Base-by-base conservation (phyloP, 2,329 filamentous ascomycete species). In the Claviceps sp. region DNA sequence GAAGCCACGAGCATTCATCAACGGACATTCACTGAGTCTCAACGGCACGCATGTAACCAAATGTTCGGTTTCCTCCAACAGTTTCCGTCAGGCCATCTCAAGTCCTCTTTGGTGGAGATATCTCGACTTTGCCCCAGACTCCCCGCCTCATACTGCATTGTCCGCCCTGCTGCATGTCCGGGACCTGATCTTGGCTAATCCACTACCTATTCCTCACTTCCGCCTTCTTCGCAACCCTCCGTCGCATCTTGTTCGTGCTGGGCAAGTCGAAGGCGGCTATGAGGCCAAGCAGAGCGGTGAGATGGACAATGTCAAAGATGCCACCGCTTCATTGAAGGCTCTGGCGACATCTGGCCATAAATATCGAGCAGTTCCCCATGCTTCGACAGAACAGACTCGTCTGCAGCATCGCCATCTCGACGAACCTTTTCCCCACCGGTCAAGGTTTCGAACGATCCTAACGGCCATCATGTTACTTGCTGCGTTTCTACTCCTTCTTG, bases 281-380 rank as follows among this genome's bases (percentile, higher is more conserved):
- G 48, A 41, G n/a, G 42, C 42, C 13, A 26, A 2, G 22, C 40
- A 13, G 6, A 20, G 37, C 24, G 34, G 18, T 22, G 37, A 43
- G 8, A 57, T 57, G 56, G 54, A 48, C 16, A 24, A 41, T 26
- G 24, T 55, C n/a, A 47, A 30, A 22, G 13, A 50, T 18, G 40
- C 48, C 22, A 34, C 49, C 24, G 46, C 52, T 42, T 51, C 50
- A n/a, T n/a, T 54, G 34, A 52, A 62, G 46, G 57, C 56, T 9
- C 44, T 61, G 48, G 50, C 55, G 40, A 52, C 56, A 5, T 52
- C 58, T 3, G 55, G 53, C 34, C 59, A 66, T 56, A 60, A 57
- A 51, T 67, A 67, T 54, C 63, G 57, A 50, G 57, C 62, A 18
- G 54, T 65, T 37, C 59, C 61, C 16, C 52, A 52, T 9, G 57